These are phyloP conservation scores for Sugiyamaella marilandica DNA, from an alignment of 805 yeast species.

Conservation along the genomic window DNA sequence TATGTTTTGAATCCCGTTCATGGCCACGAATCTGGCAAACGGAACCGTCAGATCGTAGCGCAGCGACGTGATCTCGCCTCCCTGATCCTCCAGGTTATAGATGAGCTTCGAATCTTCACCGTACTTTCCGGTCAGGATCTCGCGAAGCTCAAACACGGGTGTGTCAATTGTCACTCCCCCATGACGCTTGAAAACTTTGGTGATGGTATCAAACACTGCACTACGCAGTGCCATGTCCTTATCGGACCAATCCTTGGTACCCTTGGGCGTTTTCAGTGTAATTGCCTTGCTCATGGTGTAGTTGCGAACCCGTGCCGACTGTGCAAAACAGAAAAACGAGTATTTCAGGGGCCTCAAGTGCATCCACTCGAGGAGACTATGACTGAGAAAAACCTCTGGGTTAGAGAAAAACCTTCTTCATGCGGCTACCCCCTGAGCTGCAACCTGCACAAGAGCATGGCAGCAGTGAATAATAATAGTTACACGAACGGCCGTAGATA, in stretches of 20 bases:
- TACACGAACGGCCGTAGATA: no score
- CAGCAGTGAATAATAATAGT: no score
- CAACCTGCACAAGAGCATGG: neutral
- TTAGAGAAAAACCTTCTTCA: neutral
- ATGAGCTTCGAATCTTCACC: conserved; percentile 98
- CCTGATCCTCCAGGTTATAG: conserved; percentile 95
- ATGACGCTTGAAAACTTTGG: conserved; percentile 80
- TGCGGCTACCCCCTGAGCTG: neutral
- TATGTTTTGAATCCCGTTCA: conserved; percentile 84
- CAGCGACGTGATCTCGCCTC: conserved; percentile 93
- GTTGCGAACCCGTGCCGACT: neutral
- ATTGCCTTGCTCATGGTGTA: conserved; percentile 34
- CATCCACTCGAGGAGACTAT: neutral
- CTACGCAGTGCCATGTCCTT: conserved; percentile 94
- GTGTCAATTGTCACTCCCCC: conserved; percentile 99
- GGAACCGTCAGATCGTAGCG: conserved; percentile 98
- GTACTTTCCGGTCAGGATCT: conserved; percentile 92
- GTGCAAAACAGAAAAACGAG: neutral
- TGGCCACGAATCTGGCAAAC: conserved; percentile 94
- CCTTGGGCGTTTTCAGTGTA: conserved; percentile 90
- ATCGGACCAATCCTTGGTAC: conserved; percentile 97
- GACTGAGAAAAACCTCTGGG: neutral
- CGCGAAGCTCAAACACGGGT: conserved; percentile 95
- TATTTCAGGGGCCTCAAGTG: neutral
- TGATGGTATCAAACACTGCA: conserved; percentile 70